These are phyloP conservation scores for Rhazya stricta DNA, from an alignment of 257 asterid genomes.

Conservation along the genomic window DNA sequence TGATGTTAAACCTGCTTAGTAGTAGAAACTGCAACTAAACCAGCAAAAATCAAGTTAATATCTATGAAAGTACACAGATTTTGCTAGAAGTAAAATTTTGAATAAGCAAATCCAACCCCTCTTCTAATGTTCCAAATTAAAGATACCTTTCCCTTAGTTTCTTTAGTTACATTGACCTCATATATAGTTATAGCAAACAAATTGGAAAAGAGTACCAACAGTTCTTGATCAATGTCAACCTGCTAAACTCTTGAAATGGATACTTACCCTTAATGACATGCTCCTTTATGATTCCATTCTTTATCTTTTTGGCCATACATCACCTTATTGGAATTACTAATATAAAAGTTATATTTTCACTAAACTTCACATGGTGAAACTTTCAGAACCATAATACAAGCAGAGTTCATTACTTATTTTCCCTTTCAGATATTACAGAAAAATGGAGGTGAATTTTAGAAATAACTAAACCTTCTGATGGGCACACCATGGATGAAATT, in stretches of 20 bases:
- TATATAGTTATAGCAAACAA: neutral
- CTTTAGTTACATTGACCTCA: neutral
- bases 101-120: neutral
- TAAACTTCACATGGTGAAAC: neutral
- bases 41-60: neutral
- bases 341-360: neutral
- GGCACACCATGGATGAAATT: constrained; percentile 37
- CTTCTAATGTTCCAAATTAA: neutral
- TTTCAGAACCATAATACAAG: neutral
- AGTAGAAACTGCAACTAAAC: neutral
- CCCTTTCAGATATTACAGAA: neutral
- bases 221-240: neutral
- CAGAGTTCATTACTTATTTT: neutral
- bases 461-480: constrained; percentile 23
- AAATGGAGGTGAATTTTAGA: neutral
- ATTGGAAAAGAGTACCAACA: neutral
- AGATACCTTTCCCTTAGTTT: neutral
- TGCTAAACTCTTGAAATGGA: neutral
- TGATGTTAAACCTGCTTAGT: neutral
- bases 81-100: neutral
- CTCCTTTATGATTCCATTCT: neutral
- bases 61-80: neutral
- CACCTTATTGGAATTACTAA: neutral
- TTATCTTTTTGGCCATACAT: neutral
- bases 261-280: neutral